Evolutionary conservation across 2,329 filamentous ascomycete genomes (phyloP).

Genomic region (Fonsecaea pedrosoi): DNA sequence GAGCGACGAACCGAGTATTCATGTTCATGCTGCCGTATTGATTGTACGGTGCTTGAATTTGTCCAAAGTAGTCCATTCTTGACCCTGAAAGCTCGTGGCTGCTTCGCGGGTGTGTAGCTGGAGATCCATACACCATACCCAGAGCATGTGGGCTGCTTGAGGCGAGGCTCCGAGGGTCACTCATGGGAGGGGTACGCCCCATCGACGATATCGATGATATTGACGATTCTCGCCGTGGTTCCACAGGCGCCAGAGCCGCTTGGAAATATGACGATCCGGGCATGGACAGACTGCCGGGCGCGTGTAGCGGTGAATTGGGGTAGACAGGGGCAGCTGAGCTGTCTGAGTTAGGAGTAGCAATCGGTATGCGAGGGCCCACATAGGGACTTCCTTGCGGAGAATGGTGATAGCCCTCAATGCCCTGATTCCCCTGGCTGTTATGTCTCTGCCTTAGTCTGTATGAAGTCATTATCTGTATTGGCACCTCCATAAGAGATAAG

Average conservation of each 20-base stretch:
- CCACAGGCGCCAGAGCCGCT: constrained; percentile 28
- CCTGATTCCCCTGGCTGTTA: constrained; percentile 32
- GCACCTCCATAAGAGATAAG: constrained; percentile 73
- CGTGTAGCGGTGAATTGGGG: constrained; percentile 50
- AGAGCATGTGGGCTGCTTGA: constrained; percentile 34
- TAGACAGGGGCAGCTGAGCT: constrained; percentile 43
- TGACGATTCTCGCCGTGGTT: constrained; percentile 46
- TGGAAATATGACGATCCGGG: constrained; percentile 47
- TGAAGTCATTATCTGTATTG: constrained; percentile 70
- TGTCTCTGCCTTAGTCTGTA: constrained; percentile 72
- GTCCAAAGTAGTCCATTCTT: constrained; percentile 39
- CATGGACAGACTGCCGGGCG: constrained; percentile 48
- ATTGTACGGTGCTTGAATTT: constrained; percentile 35
- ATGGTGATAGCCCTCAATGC: constrained; percentile 32
- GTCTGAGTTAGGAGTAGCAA: constrained; percentile 31
- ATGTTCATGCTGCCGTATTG: constrained; percentile 39
- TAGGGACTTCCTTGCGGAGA: constrained; percentile 39
- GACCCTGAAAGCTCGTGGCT: constrained; percentile 29
- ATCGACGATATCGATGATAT: constrained; percentile 43
- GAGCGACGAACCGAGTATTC: constrained; percentile 41
- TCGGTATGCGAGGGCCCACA: constrained; percentile 25
- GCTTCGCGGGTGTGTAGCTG: constrained; percentile 28
- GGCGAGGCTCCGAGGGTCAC: constrained; percentile 29
- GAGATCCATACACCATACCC: constrained; percentile 32
- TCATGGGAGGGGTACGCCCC: constrained; percentile 42